Percentiles rank a stretch among this genome's conserved stretches.
Evolutionary conservation across 2,329 filamentous ascomycete genomes (phyloP).

Genomic region (Curvularia sp.): DNA sequence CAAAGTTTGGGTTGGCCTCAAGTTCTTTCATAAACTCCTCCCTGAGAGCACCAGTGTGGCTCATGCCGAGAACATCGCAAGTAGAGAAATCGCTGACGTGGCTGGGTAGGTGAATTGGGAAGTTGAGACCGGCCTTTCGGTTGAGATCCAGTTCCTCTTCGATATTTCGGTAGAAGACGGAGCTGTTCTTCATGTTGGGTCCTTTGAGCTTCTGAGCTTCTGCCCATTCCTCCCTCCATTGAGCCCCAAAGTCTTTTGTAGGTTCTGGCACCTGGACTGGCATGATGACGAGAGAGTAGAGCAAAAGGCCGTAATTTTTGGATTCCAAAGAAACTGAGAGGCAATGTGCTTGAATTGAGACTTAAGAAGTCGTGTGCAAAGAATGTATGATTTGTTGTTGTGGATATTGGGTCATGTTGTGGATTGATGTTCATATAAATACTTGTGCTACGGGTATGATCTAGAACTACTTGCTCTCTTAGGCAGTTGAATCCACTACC

Average conservation of each 20-base stretch:
- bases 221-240: constrained; percentile 3
- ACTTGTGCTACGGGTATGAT: too few species aligned
- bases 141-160: constrained; percentile 23
- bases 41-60: constrained; percentile 54
- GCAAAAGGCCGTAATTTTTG: background rate
- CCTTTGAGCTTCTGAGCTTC: constrained; percentile 1
- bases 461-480: too few species aligned
- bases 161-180: constrained; percentile 30
- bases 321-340: background rate
- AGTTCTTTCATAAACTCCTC: constrained; percentile 57
- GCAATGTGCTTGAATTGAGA: background rate
- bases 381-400: too few species aligned
- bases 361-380: too few species aligned
- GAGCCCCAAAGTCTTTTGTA: background rate
- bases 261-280: background rate
- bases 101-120: background rate
- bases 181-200: background rate
- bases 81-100: constrained; percentile 62
- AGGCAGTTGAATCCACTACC: too few species aligned
- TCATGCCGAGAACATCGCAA: constrained; percentile 66
- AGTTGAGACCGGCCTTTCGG: background rate
- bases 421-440: too few species aligned
- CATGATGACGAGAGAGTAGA: background rate
- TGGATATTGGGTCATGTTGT: too few species aligned
- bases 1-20: constrained; percentile 36